A percentile compares a stretch with the other conserved stretches of the same genome.
These are phyloP conservation scores for Malassezia nana DNA, from an alignment of 1,284 basidiomycete genomes.

Conservation along the genomic window DNA sequence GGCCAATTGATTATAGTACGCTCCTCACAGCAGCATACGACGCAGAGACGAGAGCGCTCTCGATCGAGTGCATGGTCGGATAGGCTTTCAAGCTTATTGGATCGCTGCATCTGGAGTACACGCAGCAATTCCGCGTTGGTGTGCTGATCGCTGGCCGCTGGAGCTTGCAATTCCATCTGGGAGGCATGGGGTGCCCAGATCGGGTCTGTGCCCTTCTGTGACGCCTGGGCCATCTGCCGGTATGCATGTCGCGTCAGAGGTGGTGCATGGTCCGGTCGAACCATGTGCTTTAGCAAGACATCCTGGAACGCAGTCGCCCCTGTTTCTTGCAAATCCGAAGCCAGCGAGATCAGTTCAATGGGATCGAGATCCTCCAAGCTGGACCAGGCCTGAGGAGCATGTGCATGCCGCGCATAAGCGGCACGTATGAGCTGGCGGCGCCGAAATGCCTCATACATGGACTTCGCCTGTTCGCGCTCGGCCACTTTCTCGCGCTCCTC, in stretches of 20 bases:
- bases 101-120: conserved; percentile 4
- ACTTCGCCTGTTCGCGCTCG: neutral
- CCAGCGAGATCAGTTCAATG: conserved; percentile 9
- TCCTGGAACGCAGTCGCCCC: conserved; percentile 22
- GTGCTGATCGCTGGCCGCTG: neutral
- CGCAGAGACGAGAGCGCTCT: conserved; percentile 22
- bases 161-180: neutral
- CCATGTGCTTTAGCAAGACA: conserved; percentile 24
- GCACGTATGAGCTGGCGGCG: neutral
- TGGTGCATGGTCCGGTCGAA: conserved; percentile 14
- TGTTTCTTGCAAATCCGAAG: neutral
- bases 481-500: neutral
- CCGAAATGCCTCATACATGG: neutral
- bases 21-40: conserved; percentile 25
- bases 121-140: conserved; percentile 3
- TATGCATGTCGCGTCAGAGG: conserved; percentile 27
- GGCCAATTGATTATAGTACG: conserved; percentile 43
- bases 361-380: conserved; percentile 5
- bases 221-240: conserved; percentile 11
- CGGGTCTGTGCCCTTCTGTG: neutral
- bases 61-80: conserved; percentile 5
- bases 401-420: neutral
- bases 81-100: neutral
- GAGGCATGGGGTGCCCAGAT: too few species aligned
- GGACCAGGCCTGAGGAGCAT: conserved; percentile 1